These are phyloP conservation scores for Phytophthora hybrid DNA, from an alignment of 352 stramenopile genomes.

Conservation along the genomic window DNA sequence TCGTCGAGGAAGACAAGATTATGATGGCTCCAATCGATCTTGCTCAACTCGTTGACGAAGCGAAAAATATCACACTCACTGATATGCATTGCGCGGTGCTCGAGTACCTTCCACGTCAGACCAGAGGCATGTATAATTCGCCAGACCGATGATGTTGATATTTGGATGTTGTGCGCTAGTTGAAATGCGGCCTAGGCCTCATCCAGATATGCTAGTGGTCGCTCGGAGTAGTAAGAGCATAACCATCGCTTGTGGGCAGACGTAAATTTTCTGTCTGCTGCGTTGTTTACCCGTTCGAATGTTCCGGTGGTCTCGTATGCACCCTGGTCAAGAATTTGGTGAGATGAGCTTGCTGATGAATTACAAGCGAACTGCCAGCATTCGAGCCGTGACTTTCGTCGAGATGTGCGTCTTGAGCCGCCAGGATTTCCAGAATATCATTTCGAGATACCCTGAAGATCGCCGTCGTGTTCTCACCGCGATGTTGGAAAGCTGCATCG, in stretches of 20 bases:
- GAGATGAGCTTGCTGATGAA: constrained; percentile 48
- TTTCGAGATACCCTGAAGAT: constrained; percentile 13
- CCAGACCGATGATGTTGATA: background rate
- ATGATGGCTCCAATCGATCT: background rate
- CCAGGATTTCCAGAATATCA: constrained; percentile 10
- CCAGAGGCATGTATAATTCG: background rate
- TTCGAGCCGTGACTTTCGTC: constrained; percentile 32
- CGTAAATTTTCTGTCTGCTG: too few relatives aligned
- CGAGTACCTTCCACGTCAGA: background rate
- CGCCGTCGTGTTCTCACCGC: constrained; percentile 7
- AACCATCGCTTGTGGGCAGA: too few relatives aligned
- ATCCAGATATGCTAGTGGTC: too few relatives aligned
- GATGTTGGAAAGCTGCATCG: constrained; percentile 19
- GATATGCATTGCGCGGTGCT: background rate
- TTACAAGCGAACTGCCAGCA: constrained; percentile 31
- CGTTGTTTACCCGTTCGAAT: too few relatives aligned
- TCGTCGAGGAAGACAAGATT: constrained; percentile 1
- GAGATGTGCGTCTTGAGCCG: constrained; percentile 26
- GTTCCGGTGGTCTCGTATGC: too few relatives aligned
- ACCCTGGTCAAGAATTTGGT: constrained; percentile 36
- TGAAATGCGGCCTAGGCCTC: too few relatives aligned
- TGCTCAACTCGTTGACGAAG: background rate
- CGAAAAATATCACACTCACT: background rate
- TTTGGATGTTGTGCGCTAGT: too few relatives aligned
- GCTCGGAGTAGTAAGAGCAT: too few relatives aligned